These are phyloP conservation scores for Tuber brumale DNA, from an alignment of 495 filamentous ascomycete genomes.

Conservation along the genomic window DNA sequence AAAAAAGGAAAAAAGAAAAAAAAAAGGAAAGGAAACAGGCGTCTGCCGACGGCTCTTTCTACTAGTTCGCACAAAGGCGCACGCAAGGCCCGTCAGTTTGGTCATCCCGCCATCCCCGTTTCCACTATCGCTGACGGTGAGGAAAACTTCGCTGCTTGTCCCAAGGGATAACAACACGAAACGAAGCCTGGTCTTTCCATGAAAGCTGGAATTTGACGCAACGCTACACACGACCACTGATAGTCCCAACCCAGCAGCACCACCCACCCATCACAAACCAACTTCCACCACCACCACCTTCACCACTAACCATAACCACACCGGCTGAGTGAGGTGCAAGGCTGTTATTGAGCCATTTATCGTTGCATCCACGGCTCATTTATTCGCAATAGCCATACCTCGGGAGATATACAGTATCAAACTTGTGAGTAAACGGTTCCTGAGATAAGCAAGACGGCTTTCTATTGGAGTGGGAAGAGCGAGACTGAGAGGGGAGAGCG, in stretches of 20 bases:
- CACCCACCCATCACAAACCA: conserved; percentile 8
- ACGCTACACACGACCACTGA: neutral
- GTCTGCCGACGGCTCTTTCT: neutral
- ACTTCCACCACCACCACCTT: conserved; percentile 14
- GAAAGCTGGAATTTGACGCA: conserved; percentile 1
- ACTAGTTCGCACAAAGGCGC: conserved; percentile 5
- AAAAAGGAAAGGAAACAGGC: neutral
- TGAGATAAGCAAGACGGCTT: conserved; percentile 17
- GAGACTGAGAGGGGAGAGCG: neutral
- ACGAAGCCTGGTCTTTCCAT: neutral
- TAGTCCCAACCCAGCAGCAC: conserved; percentile 7
- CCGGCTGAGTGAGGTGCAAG: conserved; percentile 31
- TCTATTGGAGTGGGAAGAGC: neutral
- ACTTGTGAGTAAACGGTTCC: conserved; percentile 19
- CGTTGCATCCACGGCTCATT: conserved; percentile 35
- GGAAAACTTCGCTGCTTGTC: conserved; percentile 13
- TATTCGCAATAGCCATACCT: conserved; percentile 21
- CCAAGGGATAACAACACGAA: neutral
- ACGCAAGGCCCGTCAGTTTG: conserved; percentile 29
- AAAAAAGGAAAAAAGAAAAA: neutral
- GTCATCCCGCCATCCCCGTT: conserved; percentile 35
- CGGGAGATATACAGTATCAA: conserved; percentile 21
- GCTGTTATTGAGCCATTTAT: conserved; percentile 34
- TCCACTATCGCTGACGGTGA: conserved; percentile 22
- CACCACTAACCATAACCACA: conserved; percentile 9